phyloP scores from a whole-genome alignment of 805 yeast genomes.

The Yamadazyma tumulicola region DNA sequence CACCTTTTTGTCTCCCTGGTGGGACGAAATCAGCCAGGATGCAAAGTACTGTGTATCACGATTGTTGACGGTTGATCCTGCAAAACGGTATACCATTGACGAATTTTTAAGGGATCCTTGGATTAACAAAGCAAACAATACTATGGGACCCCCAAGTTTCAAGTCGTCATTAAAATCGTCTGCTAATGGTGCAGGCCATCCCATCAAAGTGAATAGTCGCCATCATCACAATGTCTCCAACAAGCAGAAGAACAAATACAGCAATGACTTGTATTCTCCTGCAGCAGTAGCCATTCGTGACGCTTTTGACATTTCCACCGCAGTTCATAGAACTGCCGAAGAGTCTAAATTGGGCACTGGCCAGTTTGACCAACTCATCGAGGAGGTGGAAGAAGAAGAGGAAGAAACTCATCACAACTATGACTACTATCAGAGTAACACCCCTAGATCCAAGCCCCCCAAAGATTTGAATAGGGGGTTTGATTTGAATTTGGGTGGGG shows the following conservation, averaged over 20 bases:
- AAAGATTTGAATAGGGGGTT: conserved; percentile 18
- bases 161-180: conserved; percentile 2
- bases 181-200: conserved; percentile 15
- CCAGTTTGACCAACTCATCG: conserved; percentile 22
- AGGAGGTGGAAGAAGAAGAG: conserved; percentile 33
- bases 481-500: conserved; percentile 49
- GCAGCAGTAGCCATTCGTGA: conserved; percentile 81
- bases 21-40: conserved; percentile 73
- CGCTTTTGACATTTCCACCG: conserved; percentile 82
- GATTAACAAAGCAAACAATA: conserved; percentile 39
- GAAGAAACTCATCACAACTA: conserved; percentile 19
- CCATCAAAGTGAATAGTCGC: conserved; percentile 21
- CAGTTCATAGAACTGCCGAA: conserved; percentile 78
- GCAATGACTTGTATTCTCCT: conserved; percentile 49
- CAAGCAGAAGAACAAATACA: conserved; percentile 23
- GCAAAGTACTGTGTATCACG: conserved; percentile 70
- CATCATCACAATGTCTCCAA: neutral
- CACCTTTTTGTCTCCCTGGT: conserved; percentile 78
- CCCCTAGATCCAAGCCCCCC: neutral
- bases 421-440: conserved; percentile 8
- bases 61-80: conserved; percentile 69
- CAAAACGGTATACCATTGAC: conserved; percentile 63
- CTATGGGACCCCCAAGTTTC: conserved; percentile 10
- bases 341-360: conserved; percentile 41
- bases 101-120: conserved; percentile 76